phyloP scores from a whole-genome alignment of 2,329 filamentous ascomycete species.

The Colletotrichum euphorbiae region DNA sequence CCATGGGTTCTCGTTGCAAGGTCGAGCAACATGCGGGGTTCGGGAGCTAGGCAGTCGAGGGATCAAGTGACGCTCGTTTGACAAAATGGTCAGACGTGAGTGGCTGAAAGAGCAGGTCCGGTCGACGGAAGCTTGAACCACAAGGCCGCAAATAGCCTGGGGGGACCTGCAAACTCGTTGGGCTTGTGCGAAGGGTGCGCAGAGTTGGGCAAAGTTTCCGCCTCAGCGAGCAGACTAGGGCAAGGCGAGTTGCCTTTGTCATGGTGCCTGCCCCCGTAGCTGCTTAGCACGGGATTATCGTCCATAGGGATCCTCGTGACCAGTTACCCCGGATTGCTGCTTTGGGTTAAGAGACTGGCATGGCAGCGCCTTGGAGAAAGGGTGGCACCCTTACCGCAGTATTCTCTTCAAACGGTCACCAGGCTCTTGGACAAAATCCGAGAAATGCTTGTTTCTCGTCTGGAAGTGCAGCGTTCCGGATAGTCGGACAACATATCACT shows the following conservation, averaged over 20 bases:
- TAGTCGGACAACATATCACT: too few species aligned
- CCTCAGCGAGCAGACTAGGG: conserved; percentile 29
- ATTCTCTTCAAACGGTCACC: too few species aligned
- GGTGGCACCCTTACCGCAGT: too few species aligned
- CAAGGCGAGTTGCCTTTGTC: conserved; percentile 6
- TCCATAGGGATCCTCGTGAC: neutral
- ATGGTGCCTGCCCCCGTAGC: neutral
- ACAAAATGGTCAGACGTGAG: conserved; percentile 32
- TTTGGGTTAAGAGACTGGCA: neutral
- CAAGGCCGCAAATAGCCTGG: conserved; percentile 26
- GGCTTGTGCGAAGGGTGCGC: conserved; percentile 27
- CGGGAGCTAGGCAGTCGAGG: conserved; percentile 18
- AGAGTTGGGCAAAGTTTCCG: conserved; percentile 37
- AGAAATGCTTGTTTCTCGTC: too few species aligned
- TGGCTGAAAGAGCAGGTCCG: conserved; percentile 23
- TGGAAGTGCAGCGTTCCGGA: neutral
- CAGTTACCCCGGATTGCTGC: conserved; percentile 9
- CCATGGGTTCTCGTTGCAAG: conserved; percentile 21
- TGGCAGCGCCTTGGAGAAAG: neutral
- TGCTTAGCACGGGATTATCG: neutral
- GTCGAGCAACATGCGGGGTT: conserved; percentile 36
- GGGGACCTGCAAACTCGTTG: conserved; percentile 24
- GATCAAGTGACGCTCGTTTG: conserved; percentile 36
- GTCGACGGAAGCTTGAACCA: conserved; percentile 26
- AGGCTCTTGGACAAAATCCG: too few species aligned